phyloP scores from a whole-genome alignment of 129 eudicot genomes.

The Calendula officinalis region DNA sequence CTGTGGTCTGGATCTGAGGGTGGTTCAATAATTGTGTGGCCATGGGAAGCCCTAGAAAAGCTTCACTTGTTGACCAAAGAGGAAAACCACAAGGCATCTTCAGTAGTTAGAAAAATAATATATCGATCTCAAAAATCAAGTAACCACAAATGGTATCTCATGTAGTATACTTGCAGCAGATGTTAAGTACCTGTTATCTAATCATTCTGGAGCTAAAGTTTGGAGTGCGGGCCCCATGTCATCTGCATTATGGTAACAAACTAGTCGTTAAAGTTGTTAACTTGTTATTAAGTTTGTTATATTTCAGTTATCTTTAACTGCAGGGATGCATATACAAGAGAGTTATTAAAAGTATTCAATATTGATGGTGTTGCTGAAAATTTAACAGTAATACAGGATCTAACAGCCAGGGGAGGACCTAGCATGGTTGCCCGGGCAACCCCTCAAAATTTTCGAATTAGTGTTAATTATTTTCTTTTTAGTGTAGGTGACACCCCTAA shows the following conservation, averaged over 20 bases:
- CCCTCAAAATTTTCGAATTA: no score
- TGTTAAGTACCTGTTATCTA: constrained; percentile 66
- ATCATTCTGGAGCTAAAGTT: constrained; percentile 69
- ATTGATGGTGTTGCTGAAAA: constrained; percentile 83
- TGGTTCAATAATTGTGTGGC: constrained; percentile 84
- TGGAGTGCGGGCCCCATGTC: constrained; percentile 87
- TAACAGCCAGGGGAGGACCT: no score
- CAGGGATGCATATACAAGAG: constrained; percentile 93
- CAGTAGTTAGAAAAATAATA: constrained; percentile 66
- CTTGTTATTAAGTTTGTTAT: neutral
- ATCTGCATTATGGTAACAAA: constrained; percentile 78
- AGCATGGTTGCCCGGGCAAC: no score
- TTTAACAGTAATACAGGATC: constrained; percentile 55
- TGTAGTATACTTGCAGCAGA: constrained; percentile 78
- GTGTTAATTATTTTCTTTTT: no score
- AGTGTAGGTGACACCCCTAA: no score
- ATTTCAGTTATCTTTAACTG: constrained; percentile 13
- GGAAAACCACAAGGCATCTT: constrained; percentile 69
- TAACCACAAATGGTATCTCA: constrained; percentile 53
- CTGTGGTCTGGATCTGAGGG: constrained; percentile 95
- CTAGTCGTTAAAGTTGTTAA: constrained; percentile 6
- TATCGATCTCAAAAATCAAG: constrained; percentile 84
- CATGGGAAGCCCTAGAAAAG: constrained; percentile 90
- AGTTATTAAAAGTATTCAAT: constrained; percentile 80
- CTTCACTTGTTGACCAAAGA: constrained; percentile 50